phyloP scores from a whole-genome alignment of 805 yeast species.

The Starmera amethionina region DNA sequence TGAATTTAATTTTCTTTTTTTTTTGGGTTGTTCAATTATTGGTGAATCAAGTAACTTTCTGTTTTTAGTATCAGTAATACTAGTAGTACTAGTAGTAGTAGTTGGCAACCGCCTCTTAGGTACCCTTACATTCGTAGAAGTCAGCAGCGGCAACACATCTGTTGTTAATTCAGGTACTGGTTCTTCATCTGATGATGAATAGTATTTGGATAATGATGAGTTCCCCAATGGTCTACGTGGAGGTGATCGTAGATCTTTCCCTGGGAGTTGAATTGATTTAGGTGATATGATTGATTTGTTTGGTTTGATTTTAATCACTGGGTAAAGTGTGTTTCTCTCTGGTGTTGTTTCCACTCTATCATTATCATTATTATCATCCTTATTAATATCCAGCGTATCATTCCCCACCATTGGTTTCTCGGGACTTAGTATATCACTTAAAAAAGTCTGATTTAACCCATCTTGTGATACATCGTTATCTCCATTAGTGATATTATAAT shows the following conservation, averaged over 20 bases:
- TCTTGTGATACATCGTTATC: background rate
- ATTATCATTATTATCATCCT: no score
- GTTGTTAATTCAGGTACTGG: conserved; percentile 15
- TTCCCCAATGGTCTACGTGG: background rate
- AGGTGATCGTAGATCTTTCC: background rate
- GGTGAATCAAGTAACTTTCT: background rate
- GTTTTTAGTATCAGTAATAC: background rate
- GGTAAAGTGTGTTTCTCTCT: background rate
- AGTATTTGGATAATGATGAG: background rate
- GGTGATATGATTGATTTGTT: background rate
- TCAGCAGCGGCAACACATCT: no score
- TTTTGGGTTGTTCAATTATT: background rate
- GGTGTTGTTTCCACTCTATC: background rate
- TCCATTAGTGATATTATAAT: background rate
- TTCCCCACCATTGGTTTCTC: background rate
- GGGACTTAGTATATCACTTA: background rate
- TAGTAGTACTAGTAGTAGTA: background rate
- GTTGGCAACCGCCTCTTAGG: no score
- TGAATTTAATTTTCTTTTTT: conserved; percentile 1
- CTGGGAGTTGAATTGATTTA: background rate
- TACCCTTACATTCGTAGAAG: no score
- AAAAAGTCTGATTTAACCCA: background rate
- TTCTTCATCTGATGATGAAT: conserved; percentile 16
- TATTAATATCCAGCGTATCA: no score
- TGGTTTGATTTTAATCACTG: background rate